Evolutionary conservation across 2,329 filamentous ascomycete genomes (phyloP).

Genomic region (Paecilomyces variotii): DNA sequence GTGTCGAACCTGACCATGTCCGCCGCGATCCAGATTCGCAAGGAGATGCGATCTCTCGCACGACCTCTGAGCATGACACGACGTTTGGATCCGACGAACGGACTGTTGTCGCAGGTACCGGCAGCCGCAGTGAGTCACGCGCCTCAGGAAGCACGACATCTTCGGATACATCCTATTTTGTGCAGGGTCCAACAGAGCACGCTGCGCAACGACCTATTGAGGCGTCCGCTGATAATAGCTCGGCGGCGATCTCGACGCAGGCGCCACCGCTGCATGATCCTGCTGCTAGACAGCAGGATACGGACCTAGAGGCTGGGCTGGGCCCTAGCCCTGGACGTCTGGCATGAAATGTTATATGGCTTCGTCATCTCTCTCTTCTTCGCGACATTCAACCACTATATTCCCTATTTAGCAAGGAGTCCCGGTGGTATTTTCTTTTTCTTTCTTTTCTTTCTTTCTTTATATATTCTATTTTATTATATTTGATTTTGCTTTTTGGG

Average conservation of each 20-base stretch:
- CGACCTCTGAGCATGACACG: neutral
- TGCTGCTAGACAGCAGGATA: neutral
- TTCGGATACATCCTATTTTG: neutral
- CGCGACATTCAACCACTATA: constrained; percentile 1
- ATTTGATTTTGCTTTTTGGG: neutral
- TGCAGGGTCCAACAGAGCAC: neutral
- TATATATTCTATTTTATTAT: too few species aligned
- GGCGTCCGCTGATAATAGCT: neutral
- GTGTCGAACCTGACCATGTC: constrained; percentile 13
- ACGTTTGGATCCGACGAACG: neutral
- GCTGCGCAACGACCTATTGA: neutral
- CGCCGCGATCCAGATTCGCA: neutral
- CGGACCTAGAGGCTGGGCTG: constrained; percentile 4
- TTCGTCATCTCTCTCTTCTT: neutral
- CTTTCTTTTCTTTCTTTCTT: neutral
- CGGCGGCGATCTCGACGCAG: neutral
- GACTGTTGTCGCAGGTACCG: neutral
- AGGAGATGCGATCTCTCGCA: neutral
- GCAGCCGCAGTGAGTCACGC: neutral
- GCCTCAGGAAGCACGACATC: neutral
- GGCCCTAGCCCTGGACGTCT: neutral
- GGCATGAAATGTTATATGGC: neutral
- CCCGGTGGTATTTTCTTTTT: constrained; percentile 1
- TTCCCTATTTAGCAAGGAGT: constrained; percentile 4
- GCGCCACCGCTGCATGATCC: neutral